A percentile compares a stretch with the other conserved stretches of the same genome.
phyloP scores from a whole-genome alignment of 805 yeast genomes.

The Yarrowia bubula region DNA sequence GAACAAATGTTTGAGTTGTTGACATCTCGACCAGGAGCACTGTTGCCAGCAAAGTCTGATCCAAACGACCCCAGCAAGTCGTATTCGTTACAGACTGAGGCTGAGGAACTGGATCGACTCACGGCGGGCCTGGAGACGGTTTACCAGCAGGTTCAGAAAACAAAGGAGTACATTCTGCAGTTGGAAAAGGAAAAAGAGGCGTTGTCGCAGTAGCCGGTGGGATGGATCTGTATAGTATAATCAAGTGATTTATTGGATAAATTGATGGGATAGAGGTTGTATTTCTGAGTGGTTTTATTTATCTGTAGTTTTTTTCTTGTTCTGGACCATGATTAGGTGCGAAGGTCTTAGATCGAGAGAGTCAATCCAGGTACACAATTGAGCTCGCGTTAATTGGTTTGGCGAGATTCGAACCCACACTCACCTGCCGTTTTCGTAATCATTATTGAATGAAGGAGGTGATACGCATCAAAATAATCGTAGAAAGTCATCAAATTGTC shows the following conservation, averaged over 20 bases:
- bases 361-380: no score
- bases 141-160: conserved; percentile 46
- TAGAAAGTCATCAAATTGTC: no score
- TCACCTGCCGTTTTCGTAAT: no score
- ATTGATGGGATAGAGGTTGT: no score
- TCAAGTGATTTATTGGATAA: neutral
- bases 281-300: no score
- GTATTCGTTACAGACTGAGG: conserved; percentile 53
- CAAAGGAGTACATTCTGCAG: conserved; percentile 41
- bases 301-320: no score
- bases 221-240: neutral
- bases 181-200: conserved; percentile 38
- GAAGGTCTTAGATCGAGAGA: no score
- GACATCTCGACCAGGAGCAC: conserved; percentile 48
- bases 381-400: no score
- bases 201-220: neutral
- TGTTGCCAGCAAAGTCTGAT: conserved; percentile 37
- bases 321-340: no score
- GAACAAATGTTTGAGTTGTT: conserved; percentile 78
- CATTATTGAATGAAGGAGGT: no score
- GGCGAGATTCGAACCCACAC: no score
- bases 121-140: conserved; percentile 48
- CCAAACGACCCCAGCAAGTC: conserved; percentile 36
- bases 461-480: no score
- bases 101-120: conserved; percentile 61